phyloP scores from a whole-genome alignment of 2,329 filamentous ascomycete genomes.

The Elsinoe perseae region DNA sequence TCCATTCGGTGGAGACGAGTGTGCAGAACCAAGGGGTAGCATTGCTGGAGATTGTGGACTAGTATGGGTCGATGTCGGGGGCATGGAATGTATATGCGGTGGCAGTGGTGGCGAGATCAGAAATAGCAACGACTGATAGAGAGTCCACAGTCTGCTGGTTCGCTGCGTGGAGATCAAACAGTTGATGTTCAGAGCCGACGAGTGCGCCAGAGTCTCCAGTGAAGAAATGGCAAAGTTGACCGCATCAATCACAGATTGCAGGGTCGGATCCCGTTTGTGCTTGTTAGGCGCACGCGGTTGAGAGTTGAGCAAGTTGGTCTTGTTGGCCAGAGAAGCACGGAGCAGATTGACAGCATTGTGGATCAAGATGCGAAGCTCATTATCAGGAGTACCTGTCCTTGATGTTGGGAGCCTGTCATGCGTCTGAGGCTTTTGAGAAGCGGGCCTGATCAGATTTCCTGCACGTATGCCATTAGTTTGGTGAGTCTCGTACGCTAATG shows the following conservation, averaged over 20 bases:
- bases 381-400: slow-evolving; percentile 14
- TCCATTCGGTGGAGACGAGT: not conserved
- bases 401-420: not conserved
- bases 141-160: slow-evolving; percentile 14
- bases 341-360: slow-evolving; percentile 17
- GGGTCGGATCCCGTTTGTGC: not conserved
- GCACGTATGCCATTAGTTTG: not conserved
- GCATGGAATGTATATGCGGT: slow-evolving; percentile 18
- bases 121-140: slow-evolving; percentile 15
- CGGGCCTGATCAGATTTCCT: slow-evolving; percentile 2
- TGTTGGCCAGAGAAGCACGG: slow-evolving; percentile 5
- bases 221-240: slow-evolving; percentile 14
- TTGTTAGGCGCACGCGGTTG: not conserved
- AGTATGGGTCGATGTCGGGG: slow-evolving; percentile 13
- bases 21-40: not conserved
- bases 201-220: slow-evolving; percentile 9
- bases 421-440: not conserved
- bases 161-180: slow-evolving; percentile 14
- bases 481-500: not conserved
- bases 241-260: not conserved
- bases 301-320: not conserved
- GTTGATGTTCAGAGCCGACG: slow-evolving; percentile 17
- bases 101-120: slow-evolving; percentile 14
- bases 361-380: slow-evolving; percentile 15
- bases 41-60: slow-evolving; percentile 11